Percentiles rank a stretch among this genome's conserved stretches.
phyloP scores from a whole-genome alignment of 2,329 filamentous ascomycete genomes.

The Fusarium sp. region DNA sequence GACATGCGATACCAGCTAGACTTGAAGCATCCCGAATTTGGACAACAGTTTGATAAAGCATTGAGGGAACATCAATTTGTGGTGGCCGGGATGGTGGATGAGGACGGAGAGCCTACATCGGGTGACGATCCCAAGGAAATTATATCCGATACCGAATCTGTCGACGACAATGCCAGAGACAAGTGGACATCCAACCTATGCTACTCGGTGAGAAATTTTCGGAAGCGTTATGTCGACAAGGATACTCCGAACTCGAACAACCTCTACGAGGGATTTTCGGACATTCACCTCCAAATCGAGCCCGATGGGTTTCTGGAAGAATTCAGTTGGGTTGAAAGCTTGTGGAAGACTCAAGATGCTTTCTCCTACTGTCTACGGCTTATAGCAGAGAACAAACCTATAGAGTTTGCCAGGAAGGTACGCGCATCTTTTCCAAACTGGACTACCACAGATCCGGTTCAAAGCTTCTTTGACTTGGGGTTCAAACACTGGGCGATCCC shows the following conservation, averaged over 20 bases:
- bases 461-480: accelerated
- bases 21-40: neutral
- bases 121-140: too few relatives aligned
- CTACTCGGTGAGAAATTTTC: too few relatives aligned
- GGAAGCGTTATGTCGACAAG: too few relatives aligned
- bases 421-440: accelerated
- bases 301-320: neutral
- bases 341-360: neutral
- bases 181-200: too few relatives aligned
- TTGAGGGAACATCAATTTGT: neutral
- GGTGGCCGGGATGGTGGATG: too few relatives aligned
- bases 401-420: neutral
- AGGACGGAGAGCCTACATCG: too few relatives aligned
- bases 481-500: conserved; percentile 8
- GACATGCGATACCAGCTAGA: conserved; percentile 6
- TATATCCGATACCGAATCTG: too few relatives aligned
- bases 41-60: neutral
- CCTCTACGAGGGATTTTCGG: neutral
- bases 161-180: too few relatives aligned
- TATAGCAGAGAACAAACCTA: accelerated
- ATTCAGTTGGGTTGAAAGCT: neutral
- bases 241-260: too few relatives aligned
- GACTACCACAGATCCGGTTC: neutral
- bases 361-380: neutral
- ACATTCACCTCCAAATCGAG: neutral